phyloP scores from a whole-genome alignment of 2,329 filamentous ascomycete genomes.

The Raffaelea albimanens region DNA sequence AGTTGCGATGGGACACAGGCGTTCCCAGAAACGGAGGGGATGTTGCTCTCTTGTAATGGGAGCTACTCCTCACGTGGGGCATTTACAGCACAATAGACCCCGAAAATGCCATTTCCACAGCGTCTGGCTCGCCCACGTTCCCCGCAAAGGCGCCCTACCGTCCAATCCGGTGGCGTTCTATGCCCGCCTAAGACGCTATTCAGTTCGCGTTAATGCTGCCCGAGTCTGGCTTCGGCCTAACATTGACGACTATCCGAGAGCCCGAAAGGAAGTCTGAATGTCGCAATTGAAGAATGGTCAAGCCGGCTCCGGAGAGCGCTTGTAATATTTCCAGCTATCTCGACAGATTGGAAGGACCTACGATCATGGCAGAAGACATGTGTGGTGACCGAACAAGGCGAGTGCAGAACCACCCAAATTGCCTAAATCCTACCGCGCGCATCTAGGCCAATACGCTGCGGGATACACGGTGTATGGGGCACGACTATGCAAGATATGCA shows the following conservation, averaged over 20 bases:
- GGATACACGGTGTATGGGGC: too few relatives aligned
- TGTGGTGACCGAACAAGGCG: too few relatives aligned
- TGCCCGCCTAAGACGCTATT: neutral
- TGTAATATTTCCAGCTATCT: too few relatives aligned
- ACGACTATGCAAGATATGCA: too few relatives aligned
- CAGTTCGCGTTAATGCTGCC: neutral
- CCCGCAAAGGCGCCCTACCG: neutral
- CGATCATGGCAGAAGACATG: too few relatives aligned
- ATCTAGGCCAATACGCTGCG: too few relatives aligned
- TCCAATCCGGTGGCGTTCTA: neutral
- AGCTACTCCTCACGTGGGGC: neutral
- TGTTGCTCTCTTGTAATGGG: neutral
- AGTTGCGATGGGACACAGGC: neutral
- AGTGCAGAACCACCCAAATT: too few relatives aligned
- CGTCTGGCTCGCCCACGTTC: neutral
- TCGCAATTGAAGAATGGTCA: too few relatives aligned
- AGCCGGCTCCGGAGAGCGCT: too few relatives aligned
- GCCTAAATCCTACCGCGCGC: too few relatives aligned
- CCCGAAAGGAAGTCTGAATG: neutral
- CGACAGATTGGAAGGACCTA: too few relatives aligned
- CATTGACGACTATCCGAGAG: too few relatives aligned
- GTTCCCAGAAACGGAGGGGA: neutral
- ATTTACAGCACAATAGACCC: neutral
- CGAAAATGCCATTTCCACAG: neutral
- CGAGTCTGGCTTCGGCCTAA: neutral